Evolutionary conservation across 495 filamentous ascomycete genomes (phyloP), one percentile per base, ranked within the genome.

Genomic region (Penicillium egyptiacum): DNA sequence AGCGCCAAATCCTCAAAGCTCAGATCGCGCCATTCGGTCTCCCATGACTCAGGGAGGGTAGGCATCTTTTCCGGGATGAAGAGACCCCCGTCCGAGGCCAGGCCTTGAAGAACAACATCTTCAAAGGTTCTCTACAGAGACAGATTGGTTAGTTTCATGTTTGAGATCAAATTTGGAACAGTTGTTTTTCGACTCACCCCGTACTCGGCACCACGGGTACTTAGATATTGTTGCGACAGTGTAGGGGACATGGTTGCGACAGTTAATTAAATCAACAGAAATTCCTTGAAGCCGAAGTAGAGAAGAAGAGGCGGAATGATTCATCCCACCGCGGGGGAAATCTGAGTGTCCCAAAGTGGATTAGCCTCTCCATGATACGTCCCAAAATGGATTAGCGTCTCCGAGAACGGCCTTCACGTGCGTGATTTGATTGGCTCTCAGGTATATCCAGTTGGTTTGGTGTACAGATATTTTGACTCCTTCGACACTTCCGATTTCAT

Each of bases 11-110:
- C 90, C 53, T 83, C 74, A 74, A 88, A 98, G 35, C 82, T 82
- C 53, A 91, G 81, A 60, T 92, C 80, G 53, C 79, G 76, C 93
- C 92, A 98, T 61, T 75, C 74, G 50, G 80, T 67, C 64, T 73
- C 35, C 35, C 35, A 39, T n/a, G 35, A 39, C 3, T 39, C 3
- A 9, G 35, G 35, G 2, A 39, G 50, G n/a, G 61, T 42, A 10
- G 91, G 93, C 50, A 96, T 84, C 51, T 88, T 81, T 68, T 96
- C 84, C 17, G 93, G 93, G 37, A 96, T 83, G 76, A 93, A 96
- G 46, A 98, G 86, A 26, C 93, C 93, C 30, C 90, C 90, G 65
- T 97, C 92, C 3, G 84, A 71, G 25, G 93, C 92, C 33, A 98
- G 85, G 25, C 93, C 93, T 70, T 97, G 94, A 57, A 98, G 75